Base-by-base conservation (phyloP, 1,284 basidiomycete genomes). In the Melampsora abietis-canadensis region DNA sequence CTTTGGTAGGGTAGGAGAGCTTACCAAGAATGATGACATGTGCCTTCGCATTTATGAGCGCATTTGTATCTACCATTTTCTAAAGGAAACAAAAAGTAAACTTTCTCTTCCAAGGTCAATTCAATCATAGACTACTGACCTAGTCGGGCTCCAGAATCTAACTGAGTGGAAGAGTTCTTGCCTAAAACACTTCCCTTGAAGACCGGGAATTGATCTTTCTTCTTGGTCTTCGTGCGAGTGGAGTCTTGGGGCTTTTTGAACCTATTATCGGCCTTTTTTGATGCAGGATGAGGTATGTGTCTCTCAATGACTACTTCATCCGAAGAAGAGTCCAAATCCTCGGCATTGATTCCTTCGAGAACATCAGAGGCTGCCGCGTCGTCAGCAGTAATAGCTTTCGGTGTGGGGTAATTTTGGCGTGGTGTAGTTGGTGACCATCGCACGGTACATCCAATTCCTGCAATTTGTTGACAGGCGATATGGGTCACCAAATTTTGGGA, bases 21-120 rank as follows among this genome's bases (percentile, higher is more conserved):
- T 30, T 68, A 68, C 73, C 73, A 75, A 40, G 24, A 31, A 61
- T 75, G 73, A 63, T 62, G 24, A 57, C 73, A 75, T 8, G 7
- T 12, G 19, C 65, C 65, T 75, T 68, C 68, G 60, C 73, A 75
- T 60, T 48, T 75, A 21, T 75, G 73, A 51, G 57, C 66, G 34
- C 73, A 75, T 67, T 68, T 68, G 31, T 63, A 75, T 51, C 73
- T 66, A 21, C 73, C 73, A 48, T 75, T 75, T 62, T 67, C 73
- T 75, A 30, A 67, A 60, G 8, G 14, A 47, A 47, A 30, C 14
- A 34, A 30, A 17, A 66, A 44, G 47, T 37, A 57, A 12, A 27
- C 15, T 34, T 46, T 37, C n/a, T 19, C 19, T 0, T 46, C 40
- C 40, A 21, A 40, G 51, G 65, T 59, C 12, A 47, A 57, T 31